Base-by-base conservation (phyloP, 2,329 filamentous ascomycete species). In the Davidsoniella virescens region DNA sequence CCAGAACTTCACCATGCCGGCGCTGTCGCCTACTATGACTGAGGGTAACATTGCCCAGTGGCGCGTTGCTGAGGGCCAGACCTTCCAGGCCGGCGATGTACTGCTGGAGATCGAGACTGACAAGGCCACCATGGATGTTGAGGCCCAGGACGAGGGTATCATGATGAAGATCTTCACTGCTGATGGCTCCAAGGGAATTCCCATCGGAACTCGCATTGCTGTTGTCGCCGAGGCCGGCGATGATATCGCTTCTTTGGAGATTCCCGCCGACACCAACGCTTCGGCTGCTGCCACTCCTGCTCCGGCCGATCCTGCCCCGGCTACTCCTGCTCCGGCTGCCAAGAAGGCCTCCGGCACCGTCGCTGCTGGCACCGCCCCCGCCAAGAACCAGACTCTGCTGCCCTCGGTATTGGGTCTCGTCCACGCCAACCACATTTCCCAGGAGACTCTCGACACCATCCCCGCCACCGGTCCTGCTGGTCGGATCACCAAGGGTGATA, bases 121-220 rank as follows among this genome's bases (percentile, higher is more conserved):
- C 66, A 94, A 94, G 72, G 87, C 87, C 51, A 85, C 85, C 51
- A 94, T 94, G 86, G 87, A 94, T 59, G 87, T 94, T 23, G 87
- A 94, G 70, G 87, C 87, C 39, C 87, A 92, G 67, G 87, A 94
- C 42, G 86, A 93, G 61, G 87, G 87, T 40, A 71, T 90, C 57
- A 68, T 94, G 64, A 80, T 87, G 62, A 93, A 92, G 72, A 90
- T 94, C 58, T 76, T 80, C 61, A 70, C 79, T 61, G 69, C 69
- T 41, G 82, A 87, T 61, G 85, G 85, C 49, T 74, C 73, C 63
- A 92, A 93, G 69, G 71, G 70, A 44, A 74, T 94, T 36, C 74
- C 84, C 64, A 86, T 94, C 50, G 87, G 87, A 56, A 70, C 75
- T 44, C 75, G 87, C 59, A 94, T 94, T 69, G 87, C 80, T 42